Percentiles rank a stretch among this genome's conserved stretches.
These are phyloP conservation scores for Pyrenula massariospora DNA, from an alignment of 495 filamentous ascomycete genomes.

Conservation along the genomic window DNA sequence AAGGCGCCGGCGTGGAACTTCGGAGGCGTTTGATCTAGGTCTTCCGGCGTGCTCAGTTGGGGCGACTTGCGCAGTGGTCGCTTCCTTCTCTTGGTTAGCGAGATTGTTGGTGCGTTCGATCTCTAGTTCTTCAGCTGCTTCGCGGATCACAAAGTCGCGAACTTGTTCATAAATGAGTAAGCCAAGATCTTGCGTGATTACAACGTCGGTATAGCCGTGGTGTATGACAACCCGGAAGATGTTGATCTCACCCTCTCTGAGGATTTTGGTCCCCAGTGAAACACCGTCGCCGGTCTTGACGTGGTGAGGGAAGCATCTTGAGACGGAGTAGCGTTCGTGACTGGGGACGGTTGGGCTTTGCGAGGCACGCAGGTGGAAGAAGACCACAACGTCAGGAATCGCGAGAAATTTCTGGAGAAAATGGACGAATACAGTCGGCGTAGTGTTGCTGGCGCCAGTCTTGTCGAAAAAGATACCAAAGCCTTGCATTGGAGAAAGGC, in stretches of 20 bases:
- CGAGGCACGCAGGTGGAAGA: conserved; percentile 52
- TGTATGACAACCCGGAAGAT: conserved; percentile 52
- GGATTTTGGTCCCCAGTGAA: neutral
- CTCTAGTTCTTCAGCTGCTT: neutral
- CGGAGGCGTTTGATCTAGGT: neutral
- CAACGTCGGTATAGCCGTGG: conserved; percentile 59
- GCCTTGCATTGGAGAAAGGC: conserved; percentile 33
- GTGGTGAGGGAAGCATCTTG: conserved; percentile 12
- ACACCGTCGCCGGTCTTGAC: neutral
- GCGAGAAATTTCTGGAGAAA: conserved; percentile 52
- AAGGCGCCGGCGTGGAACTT: neutral
- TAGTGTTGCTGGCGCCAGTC: conserved; percentile 30
- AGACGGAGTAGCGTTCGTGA: conserved; percentile 36
- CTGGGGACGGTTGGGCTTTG: conserved; percentile 23
- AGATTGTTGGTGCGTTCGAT: neutral
- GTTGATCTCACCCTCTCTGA: neutral
- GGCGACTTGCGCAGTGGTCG: neutral
- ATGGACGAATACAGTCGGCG: conserved; percentile 50
- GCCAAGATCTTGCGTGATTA: conserved; percentile 51
- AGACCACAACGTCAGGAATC: conserved; percentile 43
- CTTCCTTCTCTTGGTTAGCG: conserved; percentile 1
- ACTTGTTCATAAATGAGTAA: conserved; percentile 48
- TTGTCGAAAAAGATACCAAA: conserved; percentile 60
- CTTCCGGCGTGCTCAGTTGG: neutral
- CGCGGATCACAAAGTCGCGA: conserved; percentile 31